Evolutionary conservation across 169 alveolate species (phyloP).

Genomic region (Toxoplasma gondii): DNA sequence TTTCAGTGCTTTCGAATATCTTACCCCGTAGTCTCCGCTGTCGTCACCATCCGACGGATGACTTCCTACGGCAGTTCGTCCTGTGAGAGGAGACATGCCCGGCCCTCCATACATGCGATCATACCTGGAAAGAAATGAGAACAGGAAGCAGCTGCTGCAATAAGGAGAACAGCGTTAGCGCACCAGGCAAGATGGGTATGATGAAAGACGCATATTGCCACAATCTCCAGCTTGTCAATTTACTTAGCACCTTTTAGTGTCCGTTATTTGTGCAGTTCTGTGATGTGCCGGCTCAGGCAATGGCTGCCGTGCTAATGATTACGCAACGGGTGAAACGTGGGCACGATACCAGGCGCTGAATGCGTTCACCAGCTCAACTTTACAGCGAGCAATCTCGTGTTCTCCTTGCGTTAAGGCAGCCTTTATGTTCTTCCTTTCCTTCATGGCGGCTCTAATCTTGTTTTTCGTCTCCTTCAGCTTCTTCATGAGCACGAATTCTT

Average conservation of each 20-base stretch:
- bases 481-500: constrained; percentile 69
- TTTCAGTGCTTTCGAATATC: not conserved
- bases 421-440: constrained; percentile 10
- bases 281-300: no score
- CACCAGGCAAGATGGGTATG: no score
- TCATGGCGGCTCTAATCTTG: constrained; percentile 15
- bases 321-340: not conserved
- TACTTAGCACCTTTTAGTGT: no score
- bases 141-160: no score
- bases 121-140: not conserved
- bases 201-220: no score
- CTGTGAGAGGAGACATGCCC: not conserved
- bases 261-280: no score
- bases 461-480: constrained; percentile 51
- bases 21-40: not conserved
- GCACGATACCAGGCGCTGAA: constrained; percentile 25
- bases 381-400: constrained; percentile 24
- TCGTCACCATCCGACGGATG: not conserved
- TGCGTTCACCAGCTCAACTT: constrained; percentile 43
- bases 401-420: constrained; percentile 33
- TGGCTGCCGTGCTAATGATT: no score
- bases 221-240: no score
- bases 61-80: not conserved
- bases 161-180: no score
- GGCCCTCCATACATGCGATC: constrained; percentile 7